A percentile compares a stretch with the other conserved stretches of the same genome.
These are phyloP conservation scores for Castanospermum australe DNA, from an alignment of 306 rosid species.

Conservation along the genomic window DNA sequence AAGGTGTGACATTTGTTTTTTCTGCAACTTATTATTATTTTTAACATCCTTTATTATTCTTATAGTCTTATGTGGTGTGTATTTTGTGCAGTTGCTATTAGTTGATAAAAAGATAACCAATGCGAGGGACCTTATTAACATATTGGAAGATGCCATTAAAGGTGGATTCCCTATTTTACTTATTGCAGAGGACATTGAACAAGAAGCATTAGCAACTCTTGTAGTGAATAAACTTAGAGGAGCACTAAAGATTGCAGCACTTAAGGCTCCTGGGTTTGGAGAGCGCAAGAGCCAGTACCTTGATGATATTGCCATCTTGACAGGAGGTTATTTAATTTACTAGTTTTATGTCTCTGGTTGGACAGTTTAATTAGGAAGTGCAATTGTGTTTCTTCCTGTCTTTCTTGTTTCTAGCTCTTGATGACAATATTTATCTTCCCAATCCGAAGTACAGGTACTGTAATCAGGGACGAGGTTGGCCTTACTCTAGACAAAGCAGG, in stretches of 20 bases:
- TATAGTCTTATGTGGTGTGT: not conserved
- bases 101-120: slow-evolving; percentile 94
- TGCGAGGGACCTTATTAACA: slow-evolving; percentile 89
- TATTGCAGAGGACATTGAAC: slow-evolving; percentile 93
- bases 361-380: not conserved
- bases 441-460: slow-evolving; percentile 65
- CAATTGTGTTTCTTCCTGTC: not conserved
- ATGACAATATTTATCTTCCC: not conserved
- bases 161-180: slow-evolving; percentile 84
- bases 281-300: slow-evolving; percentile 99
- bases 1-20: slow-evolving; percentile 51
- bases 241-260: slow-evolving; percentile 93
- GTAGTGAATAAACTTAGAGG: slow-evolving; percentile 98
- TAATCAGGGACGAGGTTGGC: slow-evolving; percentile 96
- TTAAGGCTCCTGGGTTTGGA: slow-evolving; percentile 99
- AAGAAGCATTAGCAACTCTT: slow-evolving; percentile 95
- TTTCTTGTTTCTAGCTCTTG: not conserved
- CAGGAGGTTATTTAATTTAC: slow-evolving; percentile 64
- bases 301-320: slow-evolving; percentile 92
- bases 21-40: not conserved
- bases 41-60: not conserved
- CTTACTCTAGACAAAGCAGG: slow-evolving; percentile 89
- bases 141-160: slow-evolving; percentile 92
- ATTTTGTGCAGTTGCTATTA: slow-evolving; percentile 76
- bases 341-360: not conserved